A percentile compares a stretch with the other conserved stretches of the same genome.
phyloP scores from a whole-genome alignment of 2,329 filamentous ascomycete species.

The Xylariaceae sp. region DNA sequence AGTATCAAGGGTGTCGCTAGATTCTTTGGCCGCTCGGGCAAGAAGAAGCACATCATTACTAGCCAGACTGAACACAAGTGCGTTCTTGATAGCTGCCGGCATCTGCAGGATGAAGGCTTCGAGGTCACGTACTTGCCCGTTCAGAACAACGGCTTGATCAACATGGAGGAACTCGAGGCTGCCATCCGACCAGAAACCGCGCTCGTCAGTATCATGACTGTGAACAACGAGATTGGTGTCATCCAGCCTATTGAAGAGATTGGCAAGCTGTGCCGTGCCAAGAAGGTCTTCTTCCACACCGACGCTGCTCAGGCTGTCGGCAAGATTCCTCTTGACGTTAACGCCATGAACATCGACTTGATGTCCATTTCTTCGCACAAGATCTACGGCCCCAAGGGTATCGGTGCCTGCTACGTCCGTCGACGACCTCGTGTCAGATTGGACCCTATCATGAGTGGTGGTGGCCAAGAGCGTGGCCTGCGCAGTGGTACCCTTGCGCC shows the following conservation, averaged over 20 bases:
- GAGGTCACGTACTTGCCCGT: slow-evolving; percentile 97
- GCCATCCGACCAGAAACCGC: slow-evolving; percentile 88
- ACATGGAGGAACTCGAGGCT: slow-evolving; percentile 76
- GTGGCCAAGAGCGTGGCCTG: slow-evolving; percentile 91
- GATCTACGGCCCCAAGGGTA: slow-evolving; percentile 96
- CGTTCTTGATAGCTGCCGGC: slow-evolving; percentile 92
- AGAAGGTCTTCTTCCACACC: slow-evolving; percentile 97
- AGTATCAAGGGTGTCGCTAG: slow-evolving; percentile 96
- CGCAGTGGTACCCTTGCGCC: slow-evolving; percentile 92
- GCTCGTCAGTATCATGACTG: slow-evolving; percentile 94
- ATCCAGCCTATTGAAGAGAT: slow-evolving; percentile 94
- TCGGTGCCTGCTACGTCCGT: slow-evolving; percentile 93
- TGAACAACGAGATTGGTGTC: slow-evolving; percentile 99
- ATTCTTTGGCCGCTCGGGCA: slow-evolving; percentile 87
- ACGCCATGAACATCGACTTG: slow-evolving; percentile 94
- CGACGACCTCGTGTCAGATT: slow-evolving; percentile 87
- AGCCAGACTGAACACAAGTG: slow-evolving; percentile 99
- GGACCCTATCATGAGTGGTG: slow-evolving; percentile 92
- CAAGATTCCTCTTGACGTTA: slow-evolving; percentile 94
- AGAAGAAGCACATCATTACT: slow-evolving; percentile 98
- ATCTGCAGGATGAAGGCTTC: slow-evolving; percentile 94
- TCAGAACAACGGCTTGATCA: slow-evolving; percentile 75
- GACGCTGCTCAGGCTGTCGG: slow-evolving; percentile 97
- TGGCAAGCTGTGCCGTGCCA: slow-evolving; percentile 80
- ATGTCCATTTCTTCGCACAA: slow-evolving; percentile 99